Conservation (phyloP, 257 asterid species). For the Paulownia fortunei region DNA sequence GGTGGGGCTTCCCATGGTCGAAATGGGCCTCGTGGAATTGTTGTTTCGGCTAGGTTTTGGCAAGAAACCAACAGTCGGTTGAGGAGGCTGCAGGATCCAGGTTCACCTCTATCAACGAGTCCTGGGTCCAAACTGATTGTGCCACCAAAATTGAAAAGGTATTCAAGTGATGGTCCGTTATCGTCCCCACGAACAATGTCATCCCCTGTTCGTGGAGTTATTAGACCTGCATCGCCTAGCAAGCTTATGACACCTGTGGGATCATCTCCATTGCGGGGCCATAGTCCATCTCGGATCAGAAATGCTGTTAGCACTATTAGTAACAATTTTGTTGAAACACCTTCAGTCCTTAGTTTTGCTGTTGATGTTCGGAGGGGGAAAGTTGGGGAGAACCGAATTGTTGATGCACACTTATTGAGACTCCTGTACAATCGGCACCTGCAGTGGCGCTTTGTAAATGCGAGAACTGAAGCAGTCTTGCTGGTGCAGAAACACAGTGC, state of each 20-base stretch:
- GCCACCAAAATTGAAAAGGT: conserved; percentile 70
- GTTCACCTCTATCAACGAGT: conserved; percentile 68
- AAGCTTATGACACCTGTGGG: conserved; percentile 57
- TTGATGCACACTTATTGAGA: conserved; percentile 85
- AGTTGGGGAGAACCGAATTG: conserved; percentile 82
- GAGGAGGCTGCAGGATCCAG: conserved; percentile 93
- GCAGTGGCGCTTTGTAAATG: conserved; percentile 93
- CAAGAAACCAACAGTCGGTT: conserved; percentile 90
- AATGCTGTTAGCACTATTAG: conserved; percentile 80
- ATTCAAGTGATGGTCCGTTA: conserved; percentile 54
- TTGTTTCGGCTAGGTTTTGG: conserved; percentile 87
- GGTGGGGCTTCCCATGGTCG: conserved; percentile 43
- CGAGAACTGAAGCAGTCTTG: conserved; percentile 75
- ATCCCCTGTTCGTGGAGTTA: conserved; percentile 71
- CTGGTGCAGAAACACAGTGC: conserved; percentile 74
- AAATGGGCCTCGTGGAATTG: conserved; percentile 68
- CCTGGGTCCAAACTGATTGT: conserved; percentile 63
- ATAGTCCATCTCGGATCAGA: conserved; percentile 81
- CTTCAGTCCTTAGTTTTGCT: conserved; percentile 94
- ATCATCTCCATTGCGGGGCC: conserved; percentile 78
- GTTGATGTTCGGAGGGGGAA: conserved; percentile 94
- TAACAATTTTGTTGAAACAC: conserved; percentile 70
- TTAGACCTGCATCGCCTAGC: conserved; percentile 80
- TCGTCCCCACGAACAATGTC: conserved; percentile 65
- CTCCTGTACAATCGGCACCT: conserved; percentile 88